Evolutionary conservation across 2,329 filamentous ascomycete species (phyloP).

Genomic region (Nannizzia gypsea): DNA sequence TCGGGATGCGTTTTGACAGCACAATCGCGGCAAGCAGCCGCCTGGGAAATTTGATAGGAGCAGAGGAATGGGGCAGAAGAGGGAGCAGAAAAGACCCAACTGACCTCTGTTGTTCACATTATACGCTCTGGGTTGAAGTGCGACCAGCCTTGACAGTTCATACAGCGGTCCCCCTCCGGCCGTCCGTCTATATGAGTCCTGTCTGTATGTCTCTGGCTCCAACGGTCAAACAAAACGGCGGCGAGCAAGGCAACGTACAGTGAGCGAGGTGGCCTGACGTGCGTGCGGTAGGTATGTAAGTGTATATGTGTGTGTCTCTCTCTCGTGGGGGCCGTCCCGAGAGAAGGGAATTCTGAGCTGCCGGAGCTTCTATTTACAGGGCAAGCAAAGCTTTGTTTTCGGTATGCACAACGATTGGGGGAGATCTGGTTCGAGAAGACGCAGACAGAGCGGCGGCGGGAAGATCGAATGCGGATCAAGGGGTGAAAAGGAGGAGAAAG

Average conservation of each 20-base stretch:
- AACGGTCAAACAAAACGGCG: neutral
- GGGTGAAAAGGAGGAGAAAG: neutral
- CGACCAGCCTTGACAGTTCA: conserved; percentile 9
- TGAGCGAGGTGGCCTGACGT: neutral
- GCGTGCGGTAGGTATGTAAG: neutral
- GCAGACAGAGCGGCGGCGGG: neutral
- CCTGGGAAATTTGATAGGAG: conserved; percentile 4
- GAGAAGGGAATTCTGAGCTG: neutral
- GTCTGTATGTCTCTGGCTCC: neutral
- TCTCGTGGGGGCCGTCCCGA: neutral
- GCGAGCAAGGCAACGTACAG: neutral
- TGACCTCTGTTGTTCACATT: conserved; percentile 32
- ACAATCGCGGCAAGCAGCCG: conserved; percentile 21
- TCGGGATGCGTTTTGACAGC: conserved; percentile 28
- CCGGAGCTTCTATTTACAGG: neutral
- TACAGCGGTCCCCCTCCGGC: neutral
- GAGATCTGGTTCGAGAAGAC: neutral
- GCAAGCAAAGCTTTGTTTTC: neutral
- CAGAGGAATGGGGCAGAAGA: neutral
- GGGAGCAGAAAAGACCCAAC: conserved; percentile 16
- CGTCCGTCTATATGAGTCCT: no score
- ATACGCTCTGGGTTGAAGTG: conserved; percentile 5
- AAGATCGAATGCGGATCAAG: conserved; percentile 1
- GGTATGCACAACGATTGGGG: neutral
- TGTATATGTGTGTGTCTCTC: neutral